Base-by-base conservation (phyloP, 495 filamentous ascomycete species). In the Aspergillus baeticus region DNA sequence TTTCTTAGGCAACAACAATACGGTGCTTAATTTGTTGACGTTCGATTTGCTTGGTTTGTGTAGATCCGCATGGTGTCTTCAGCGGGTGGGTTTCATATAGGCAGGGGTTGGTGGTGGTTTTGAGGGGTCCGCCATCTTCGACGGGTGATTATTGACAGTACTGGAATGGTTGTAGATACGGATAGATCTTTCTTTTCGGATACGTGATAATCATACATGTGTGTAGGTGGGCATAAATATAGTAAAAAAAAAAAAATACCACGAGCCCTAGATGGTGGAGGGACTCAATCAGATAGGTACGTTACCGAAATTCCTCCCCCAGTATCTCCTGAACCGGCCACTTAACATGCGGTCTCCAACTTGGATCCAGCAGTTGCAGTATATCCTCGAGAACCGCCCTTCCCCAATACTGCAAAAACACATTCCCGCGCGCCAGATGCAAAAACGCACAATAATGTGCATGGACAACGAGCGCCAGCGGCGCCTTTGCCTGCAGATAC, bases 401-500 rank as follows among this genome's bases (percentile, higher is more conserved):
- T 3, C 66, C 65, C 66, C 66, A 68, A 2, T 38, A 18, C 3
- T 60, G 60, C 8, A 68, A 29, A 41, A 58, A 66, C 47, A 54
- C 59, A 23, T 68, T 68, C 3, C 58, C 63, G n/a, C 59, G 58
- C 3, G 57, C 58, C 13, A 63, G 21, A 23, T 66, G 57, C 5
- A 68, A 22, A 18, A 68, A 63, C 0, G 59, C 58, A 13, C 66
- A 66, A 36, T 62, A 68, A 41, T 68, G 63, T 7, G 66, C 66
- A 34, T 64, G 54, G 7, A 66, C 15, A 11, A 68, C 66, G 23
- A 68, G 44, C 0, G 66, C 58, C 37, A 68, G 43, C 11, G 66
- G 63, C 3, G 51, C 43, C 1, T 34, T 35, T 10, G 20, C 13
- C n/a, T 41, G 56, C 5, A 68, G 21, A n/a, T 60, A 55, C n/a